phyloP scores from a whole-genome alignment of 2,329 filamentous ascomycete species.

The Pyrenochaeta sp. region DNA sequence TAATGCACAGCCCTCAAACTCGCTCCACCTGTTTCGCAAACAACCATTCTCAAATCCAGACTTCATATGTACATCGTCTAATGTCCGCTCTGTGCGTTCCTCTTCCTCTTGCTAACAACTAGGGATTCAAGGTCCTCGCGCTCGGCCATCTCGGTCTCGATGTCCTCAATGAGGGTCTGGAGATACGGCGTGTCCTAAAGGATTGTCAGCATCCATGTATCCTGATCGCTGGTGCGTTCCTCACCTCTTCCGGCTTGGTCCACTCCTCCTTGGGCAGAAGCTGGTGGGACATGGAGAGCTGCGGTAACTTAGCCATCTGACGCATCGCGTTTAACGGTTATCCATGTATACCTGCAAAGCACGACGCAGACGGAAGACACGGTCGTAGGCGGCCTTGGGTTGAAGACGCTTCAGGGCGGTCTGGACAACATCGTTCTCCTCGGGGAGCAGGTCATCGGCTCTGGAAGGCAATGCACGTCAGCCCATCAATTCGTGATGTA shows the following conservation, averaged over 20 bases:
- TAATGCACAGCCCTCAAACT: constrained; percentile 46
- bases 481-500: constrained; percentile 30
- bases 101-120: constrained; percentile 60
- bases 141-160: constrained; percentile 73
- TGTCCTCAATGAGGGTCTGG: constrained; percentile 71
- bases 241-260: constrained; percentile 73
- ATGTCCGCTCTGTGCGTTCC: constrained; percentile 33
- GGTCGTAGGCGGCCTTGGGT: constrained; percentile 92
- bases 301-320: constrained; percentile 32
- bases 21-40: constrained; percentile 18
- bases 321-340: neutral
- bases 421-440: constrained; percentile 88
- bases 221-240: constrained; percentile 5
- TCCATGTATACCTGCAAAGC: constrained; percentile 77
- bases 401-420: constrained; percentile 89
- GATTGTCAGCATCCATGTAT: constrained; percentile 20
- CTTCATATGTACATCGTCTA: constrained; percentile 34
- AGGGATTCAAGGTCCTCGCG: constrained; percentile 74
- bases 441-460: constrained; percentile 92
- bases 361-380: constrained; percentile 94
- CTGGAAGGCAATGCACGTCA: constrained; percentile 60
- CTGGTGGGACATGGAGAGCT: constrained; percentile 73
- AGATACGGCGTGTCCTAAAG: constrained; percentile 72
- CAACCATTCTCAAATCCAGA: constrained; percentile 19
- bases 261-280: constrained; percentile 71